Conservation (phyloP, 163 green algal species). For the Trebouxiophyceae sp. region DNA sequence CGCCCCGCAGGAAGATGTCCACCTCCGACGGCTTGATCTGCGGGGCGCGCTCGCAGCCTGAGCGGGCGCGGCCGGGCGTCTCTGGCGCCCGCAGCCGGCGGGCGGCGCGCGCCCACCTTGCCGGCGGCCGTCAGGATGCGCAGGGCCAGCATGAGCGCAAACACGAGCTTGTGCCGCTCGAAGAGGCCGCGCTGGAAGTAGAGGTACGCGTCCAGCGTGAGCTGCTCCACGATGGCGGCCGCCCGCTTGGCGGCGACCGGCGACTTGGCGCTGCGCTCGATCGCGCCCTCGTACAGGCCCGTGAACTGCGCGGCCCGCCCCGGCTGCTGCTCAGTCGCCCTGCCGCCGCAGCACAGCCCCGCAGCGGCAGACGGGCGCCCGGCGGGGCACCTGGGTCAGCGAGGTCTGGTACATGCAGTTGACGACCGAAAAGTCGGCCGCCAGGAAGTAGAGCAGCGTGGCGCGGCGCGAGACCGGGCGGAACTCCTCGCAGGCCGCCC, state of each 20-base stretch:
- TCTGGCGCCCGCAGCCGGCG: not conserved
- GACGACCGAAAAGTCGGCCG: constrained; percentile 81
- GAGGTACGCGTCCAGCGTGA: constrained; percentile 86
- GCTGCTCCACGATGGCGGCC: constrained; percentile 84
- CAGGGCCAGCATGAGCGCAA: constrained; percentile 87
- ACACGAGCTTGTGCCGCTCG: constrained; percentile 91
- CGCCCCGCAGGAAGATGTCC: constrained; percentile 85
- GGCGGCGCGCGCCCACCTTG: constrained; percentile 22
- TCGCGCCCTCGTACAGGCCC: constrained; percentile 77
- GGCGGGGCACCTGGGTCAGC: constrained; percentile 37
- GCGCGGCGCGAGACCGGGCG: constrained; percentile 77
- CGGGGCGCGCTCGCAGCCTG: not conserved
- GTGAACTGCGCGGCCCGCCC: constrained; percentile 66
- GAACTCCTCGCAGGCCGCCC: constrained; percentile 92
- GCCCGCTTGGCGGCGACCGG: constrained; percentile 84
- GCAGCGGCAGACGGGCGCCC: too few species aligned
- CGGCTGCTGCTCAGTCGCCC: not conserved
- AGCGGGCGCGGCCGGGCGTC: not conserved
- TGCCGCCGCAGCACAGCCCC: not conserved
- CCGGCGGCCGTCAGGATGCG: constrained; percentile 58
- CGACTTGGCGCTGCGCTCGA: constrained; percentile 76
- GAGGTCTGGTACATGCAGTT: constrained; percentile 95
- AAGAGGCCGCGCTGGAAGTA: constrained; percentile 93
- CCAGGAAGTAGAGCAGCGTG: constrained; percentile 89
- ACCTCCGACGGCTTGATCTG: constrained; percentile 46